Base-by-base conservation (phyloP, 192 early-diverging fungal species). In the Chytriomyces sp. region DNA sequence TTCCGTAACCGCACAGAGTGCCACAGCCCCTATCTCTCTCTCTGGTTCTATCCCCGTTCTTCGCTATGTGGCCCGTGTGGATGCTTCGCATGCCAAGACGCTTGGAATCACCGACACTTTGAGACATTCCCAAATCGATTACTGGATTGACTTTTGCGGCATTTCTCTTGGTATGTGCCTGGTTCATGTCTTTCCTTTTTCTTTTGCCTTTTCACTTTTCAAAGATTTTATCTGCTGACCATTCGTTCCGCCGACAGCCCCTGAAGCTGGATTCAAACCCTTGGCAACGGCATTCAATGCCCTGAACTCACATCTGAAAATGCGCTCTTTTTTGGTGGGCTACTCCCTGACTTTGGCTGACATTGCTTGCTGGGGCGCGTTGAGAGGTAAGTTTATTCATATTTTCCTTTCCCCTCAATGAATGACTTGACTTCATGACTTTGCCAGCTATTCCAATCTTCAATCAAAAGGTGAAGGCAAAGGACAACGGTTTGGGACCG, bases 321-420 rank as follows among this genome's bases (percentile, higher is more conserved):
- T 97, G 81, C 89, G 94, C 44, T 92, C 93, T 49, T 96, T 88
- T 70, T 80, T 95, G 66, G 89, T 90, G 50, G 95, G 94, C 2
- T 94, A 97, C 83, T 72, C 83, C 26, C 67, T 88, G 63, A 88
- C 94, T 5, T 83, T 89, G 2, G 96, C 94, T 18, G 97, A 98
- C 83, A 90, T 92, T 20, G 91, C 91, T 18, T 69, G 93, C 64
- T 98, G 95, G 95, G 96, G 94, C 53, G 92, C 93, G 18, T 80
- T 98, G 81, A 91, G 89, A 66, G 83, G 91, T 89, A 84, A 64
- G 59, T 46, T 18, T 64, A 13, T 5, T 3, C 35, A 35, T 35
- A 35, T 35, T 35, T 35, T 35, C 35, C 35, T 35, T 35, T 1
- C 18, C 23, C 63, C 35, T 20, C 7, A 20, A 20, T 57, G 20